Percentiles rank a stretch among this genome's conserved stretches.
Conservation (phyloP, 495 filamentous ascomycete species). For the Cercophora scortea region DNA sequence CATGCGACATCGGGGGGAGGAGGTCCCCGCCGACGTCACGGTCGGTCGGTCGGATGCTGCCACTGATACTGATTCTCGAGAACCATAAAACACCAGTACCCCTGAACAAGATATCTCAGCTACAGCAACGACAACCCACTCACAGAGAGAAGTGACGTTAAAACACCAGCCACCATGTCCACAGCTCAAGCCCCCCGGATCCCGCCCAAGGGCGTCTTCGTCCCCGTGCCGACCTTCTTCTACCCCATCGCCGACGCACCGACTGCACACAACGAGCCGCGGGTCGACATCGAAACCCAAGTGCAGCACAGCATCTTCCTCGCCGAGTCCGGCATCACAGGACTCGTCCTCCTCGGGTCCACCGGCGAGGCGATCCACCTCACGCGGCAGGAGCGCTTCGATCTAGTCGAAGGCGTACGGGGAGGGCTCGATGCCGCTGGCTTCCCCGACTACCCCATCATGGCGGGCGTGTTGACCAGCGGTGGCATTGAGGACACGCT, state of each 20-base stretch:
- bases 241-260: conserved; percentile 1
- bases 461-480: conserved; percentile 59
- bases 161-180: not conserved
- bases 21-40: no score
- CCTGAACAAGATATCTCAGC: no score
- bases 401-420: conserved; percentile 47
- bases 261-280: not conserved
- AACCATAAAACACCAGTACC: no score
- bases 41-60: no score
- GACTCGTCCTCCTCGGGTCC: conserved; percentile 58
- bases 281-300: conserved; percentile 48
- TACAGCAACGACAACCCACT: no score
- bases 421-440: conserved; percentile 46
- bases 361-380: conserved; percentile 66
- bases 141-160: no score
- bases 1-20: not conserved
- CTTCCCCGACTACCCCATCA: conserved; percentile 54
- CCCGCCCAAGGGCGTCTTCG: conserved; percentile 35
- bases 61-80: no score
- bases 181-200: not conserved
- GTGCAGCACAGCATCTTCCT: conserved; percentile 54
- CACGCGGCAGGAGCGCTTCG: conserved; percentile 47
- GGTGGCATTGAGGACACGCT: conserved; percentile 56
- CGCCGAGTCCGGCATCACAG: conserved; percentile 51
- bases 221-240: conserved; percentile 41